phyloP scores from a whole-genome alignment of 495 filamentous ascomycete genomes.

The Hamigera avellanea region DNA sequence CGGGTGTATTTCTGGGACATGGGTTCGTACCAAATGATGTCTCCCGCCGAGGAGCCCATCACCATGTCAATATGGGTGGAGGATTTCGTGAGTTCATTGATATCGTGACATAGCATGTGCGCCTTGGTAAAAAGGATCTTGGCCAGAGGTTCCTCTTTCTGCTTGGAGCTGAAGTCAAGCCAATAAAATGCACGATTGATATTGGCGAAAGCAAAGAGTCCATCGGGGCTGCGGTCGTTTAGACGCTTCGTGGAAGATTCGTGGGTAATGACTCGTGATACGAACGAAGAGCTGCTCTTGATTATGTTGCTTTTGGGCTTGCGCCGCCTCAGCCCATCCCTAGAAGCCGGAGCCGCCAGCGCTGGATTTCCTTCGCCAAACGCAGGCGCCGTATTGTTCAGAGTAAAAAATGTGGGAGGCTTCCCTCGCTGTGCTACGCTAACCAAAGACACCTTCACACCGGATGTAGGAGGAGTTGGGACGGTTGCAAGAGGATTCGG shows the following conservation, averaged over 20 bases:
- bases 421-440: constrained; percentile 51
- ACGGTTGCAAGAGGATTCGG: constrained; percentile 83
- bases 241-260: constrained; percentile 69
- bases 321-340: constrained; percentile 64
- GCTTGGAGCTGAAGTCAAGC: constrained; percentile 51
- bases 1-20: constrained; percentile 92
- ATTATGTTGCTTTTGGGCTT: constrained; percentile 97
- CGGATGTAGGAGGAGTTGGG: constrained; percentile 65
- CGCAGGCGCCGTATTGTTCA: constrained; percentile 40
- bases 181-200: constrained; percentile 88
- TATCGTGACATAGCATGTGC: constrained; percentile 88
- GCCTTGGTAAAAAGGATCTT: constrained; percentile 96
- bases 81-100: constrained; percentile 74
- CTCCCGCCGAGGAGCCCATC: constrained; percentile 90
- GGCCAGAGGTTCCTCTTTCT: constrained; percentile 71
- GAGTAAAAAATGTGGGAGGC: constrained; percentile 38
- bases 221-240: constrained; percentile 64
- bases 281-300: constrained; percentile 96
- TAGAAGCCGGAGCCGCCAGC: constrained; percentile 47
- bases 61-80: constrained; percentile 74
- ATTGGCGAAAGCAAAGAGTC: constrained; percentile 84
- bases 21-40: constrained; percentile 98
- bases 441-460: constrained; percentile 76
- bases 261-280: constrained; percentile 87
- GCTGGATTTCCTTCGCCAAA: constrained; percentile 85